Evolutionary conservation across 257 asterid genomes (phyloP).

Genomic region (Nicotiana undulata): DNA sequence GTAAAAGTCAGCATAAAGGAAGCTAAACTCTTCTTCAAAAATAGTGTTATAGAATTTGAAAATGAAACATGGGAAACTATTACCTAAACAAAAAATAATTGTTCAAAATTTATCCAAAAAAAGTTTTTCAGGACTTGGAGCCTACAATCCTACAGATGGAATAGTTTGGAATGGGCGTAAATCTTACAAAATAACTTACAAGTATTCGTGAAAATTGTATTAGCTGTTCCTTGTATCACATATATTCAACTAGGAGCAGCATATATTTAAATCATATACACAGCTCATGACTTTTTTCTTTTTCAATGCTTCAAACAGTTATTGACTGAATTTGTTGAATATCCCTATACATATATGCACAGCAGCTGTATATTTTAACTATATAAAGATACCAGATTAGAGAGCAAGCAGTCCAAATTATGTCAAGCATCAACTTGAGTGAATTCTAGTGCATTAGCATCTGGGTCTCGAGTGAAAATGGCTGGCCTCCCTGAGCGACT

Average conservation of each 20-base stretch:
- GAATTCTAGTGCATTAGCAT: slow-evolving; percentile 87
- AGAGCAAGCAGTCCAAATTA: not conserved
- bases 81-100: not conserved
- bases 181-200: not conserved
- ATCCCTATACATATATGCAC: not conserved
- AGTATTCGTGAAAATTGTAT: not conserved
- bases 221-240: not conserved
- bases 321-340: not conserved
- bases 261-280: not conserved
- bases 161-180: not conserved
- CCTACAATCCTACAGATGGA: not conserved
- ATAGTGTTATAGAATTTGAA: not conserved
- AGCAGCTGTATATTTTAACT: not conserved
- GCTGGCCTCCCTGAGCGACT: slow-evolving; percentile 97
- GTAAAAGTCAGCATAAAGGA: not conserved
- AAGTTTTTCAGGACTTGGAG: not conserved
- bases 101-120: not conserved
- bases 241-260: not conserved
- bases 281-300: not conserved
- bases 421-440: slow-evolving; percentile 44
- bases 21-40: not conserved
- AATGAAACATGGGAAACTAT: not conserved
- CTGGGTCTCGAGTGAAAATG: slow-evolving; percentile 85
- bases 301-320: not conserved
- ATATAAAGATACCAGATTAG: not conserved